These are phyloP conservation scores for Colletotrichum sp. DNA, from an alignment of 2,329 filamentous ascomycete species.

Conservation along the genomic window DNA sequence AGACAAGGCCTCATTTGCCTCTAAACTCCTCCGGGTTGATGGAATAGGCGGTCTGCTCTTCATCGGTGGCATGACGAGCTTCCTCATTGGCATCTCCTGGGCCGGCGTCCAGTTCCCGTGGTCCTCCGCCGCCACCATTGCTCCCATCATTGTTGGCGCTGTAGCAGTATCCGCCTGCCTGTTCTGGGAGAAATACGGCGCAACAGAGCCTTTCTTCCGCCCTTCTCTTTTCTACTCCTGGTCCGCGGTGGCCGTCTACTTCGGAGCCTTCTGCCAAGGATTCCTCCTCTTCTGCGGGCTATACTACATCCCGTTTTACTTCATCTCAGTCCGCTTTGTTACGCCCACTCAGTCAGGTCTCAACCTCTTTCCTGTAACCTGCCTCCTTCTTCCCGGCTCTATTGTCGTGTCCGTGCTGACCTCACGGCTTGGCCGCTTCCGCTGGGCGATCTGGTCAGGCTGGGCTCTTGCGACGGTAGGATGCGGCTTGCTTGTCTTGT, in stretches of 20 bases:
- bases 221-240: not conserved
- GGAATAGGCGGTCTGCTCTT: not conserved
- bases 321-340: not conserved
- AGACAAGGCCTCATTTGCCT: not conserved
- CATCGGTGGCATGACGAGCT: not conserved
- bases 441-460: not conserved
- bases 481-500: not conserved
- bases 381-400: not conserved
- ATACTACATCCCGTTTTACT: not conserved
- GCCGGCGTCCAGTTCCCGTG: not conserved
- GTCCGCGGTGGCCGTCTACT: not conserved
- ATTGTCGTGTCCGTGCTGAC: not conserved
- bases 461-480: not conserved
- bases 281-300: not conserved
- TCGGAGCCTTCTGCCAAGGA: not conserved
- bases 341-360: not conserved
- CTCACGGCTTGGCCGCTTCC: not conserved
- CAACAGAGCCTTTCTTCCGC: not conserved
- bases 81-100: not conserved
- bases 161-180: not conserved
- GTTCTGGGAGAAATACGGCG: not conserved
- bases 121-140: not conserved
- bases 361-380: not conserved
- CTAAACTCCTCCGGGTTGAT: not conserved
- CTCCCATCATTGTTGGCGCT: not conserved